phyloP scores from a whole-genome alignment of 2,329 filamentous ascomycete genomes.

The Arthrobotrys conoides region DNA sequence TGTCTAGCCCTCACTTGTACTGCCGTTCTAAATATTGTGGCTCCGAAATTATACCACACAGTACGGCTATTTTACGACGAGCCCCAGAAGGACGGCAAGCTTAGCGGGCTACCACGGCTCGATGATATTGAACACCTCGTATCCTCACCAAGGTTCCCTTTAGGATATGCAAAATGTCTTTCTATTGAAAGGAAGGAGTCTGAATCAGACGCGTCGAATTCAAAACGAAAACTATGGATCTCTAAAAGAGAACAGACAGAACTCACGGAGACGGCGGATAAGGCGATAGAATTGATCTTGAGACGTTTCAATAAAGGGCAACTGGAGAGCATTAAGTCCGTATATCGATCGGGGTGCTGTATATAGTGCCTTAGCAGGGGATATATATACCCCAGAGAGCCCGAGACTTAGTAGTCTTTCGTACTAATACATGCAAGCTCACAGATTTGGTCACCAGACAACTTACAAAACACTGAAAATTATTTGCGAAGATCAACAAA shows the following conservation, averaged over 20 bases:
- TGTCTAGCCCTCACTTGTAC: conserved; percentile 36
- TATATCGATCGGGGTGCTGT: background rate
- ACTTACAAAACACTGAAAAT: conserved; percentile 2
- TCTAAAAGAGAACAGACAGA: conserved; percentile 9
- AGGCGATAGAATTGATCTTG: conserved; percentile 1
- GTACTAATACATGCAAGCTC: background rate
- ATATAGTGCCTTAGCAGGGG: too few relatives aligned
- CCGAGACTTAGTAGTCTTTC: background rate
- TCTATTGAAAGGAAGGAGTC: background rate
- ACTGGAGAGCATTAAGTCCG: conserved; percentile 38
- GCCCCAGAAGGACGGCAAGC: background rate
- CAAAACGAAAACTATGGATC: background rate
- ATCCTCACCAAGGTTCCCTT: background rate
- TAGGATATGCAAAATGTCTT: background rate
- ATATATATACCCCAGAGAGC: background rate
- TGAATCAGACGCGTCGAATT: background rate
- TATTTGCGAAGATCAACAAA: conserved; percentile 5
- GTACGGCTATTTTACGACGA: conserved; percentile 23
- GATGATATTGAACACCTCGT: background rate
- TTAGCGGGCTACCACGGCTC: conserved; percentile 7
- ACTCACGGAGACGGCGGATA: background rate
- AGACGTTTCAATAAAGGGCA: conserved; percentile 18
- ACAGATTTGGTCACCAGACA: background rate
- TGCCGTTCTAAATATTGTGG: background rate
- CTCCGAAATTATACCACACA: conserved; percentile 23